These are phyloP conservation scores for Penicillium riverlandense DNA, from an alignment of 495 filamentous ascomycete genomes.

Conservation along the genomic window DNA sequence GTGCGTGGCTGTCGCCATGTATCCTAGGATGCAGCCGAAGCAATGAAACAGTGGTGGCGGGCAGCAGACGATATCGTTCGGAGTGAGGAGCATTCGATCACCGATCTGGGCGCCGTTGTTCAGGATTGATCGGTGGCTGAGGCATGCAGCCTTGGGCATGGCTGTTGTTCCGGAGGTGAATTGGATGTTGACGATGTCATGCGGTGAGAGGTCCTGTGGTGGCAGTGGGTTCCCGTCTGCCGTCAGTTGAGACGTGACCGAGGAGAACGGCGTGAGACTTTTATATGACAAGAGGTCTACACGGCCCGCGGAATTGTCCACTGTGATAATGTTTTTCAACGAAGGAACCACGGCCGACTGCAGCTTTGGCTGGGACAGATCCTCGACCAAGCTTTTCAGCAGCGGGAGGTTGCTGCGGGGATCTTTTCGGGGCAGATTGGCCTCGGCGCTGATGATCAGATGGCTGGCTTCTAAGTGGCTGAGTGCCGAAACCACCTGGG, in stretches of 20 bases:
- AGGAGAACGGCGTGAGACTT: conserved; percentile 46
- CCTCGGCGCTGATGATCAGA: conserved; percentile 77
- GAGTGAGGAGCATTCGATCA: conserved; percentile 70
- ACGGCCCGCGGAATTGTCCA: conserved; percentile 72
- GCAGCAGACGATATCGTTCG: conserved; percentile 69
- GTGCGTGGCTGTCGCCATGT: conserved; percentile 90
- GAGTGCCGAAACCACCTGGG: conserved; percentile 72
- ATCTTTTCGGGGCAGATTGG: conserved; percentile 73
- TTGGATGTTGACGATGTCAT: conserved; percentile 89
- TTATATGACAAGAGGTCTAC: conserved; percentile 40
- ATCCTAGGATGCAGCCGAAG: conserved; percentile 85
- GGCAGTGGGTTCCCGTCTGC: conserved; percentile 36
- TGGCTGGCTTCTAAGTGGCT: conserved; percentile 68
- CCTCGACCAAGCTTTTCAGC: conserved; percentile 55
- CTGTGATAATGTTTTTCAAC: conserved; percentile 61
- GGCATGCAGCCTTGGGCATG: conserved; percentile 83
- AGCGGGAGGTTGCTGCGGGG: conserved; percentile 71
- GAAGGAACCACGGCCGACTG: conserved; percentile 61
- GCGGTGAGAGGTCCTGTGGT: conserved; percentile 44
- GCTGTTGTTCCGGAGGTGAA: conserved; percentile 94
- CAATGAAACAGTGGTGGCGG: conserved; percentile 90
- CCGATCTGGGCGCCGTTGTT: conserved; percentile 87
- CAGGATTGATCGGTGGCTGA: conserved; percentile 76
- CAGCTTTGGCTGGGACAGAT: conserved; percentile 45
- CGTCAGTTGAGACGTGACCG: conserved; percentile 37